A percentile compares a stretch with the other conserved stretches of the same genome.
Evolutionary conservation across 306 rosid genomes (phyloP).

Genomic region (Lotus japonicus): DNA sequence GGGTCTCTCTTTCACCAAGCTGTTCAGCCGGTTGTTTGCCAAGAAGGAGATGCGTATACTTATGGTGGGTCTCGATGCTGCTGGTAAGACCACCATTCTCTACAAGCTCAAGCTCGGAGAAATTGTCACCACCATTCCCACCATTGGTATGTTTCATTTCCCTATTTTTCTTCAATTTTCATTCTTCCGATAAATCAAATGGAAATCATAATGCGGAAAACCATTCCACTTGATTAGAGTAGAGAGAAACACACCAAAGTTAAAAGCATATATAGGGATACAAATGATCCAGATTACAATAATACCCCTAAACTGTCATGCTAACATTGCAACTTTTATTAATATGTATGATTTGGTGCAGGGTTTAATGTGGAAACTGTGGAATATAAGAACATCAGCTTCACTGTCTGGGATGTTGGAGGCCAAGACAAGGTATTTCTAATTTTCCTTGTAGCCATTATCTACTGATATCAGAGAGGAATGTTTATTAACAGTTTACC

Average conservation of each 20-base stretch:
- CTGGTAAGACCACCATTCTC: conserved; percentile 92
- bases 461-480: no score
- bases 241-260: no score
- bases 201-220: no score
- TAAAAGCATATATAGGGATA: no score
- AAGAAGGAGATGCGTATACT: conserved; percentile 95
- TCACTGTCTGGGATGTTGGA: conserved; percentile 98
- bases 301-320: no score
- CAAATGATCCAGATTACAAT: no score
- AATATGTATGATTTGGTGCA: conserved; percentile 20
- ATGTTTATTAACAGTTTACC: no score
- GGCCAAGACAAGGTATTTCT: conserved; percentile 83
- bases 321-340: background rate
- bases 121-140: conserved; percentile 92
- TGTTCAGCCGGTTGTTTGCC: conserved; percentile 82
- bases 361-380: conserved; percentile 96
- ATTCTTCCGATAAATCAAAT: no score
- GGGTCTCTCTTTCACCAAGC: conserved; percentile 92
- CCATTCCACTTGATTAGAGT: no score
- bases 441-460: background rate
- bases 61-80: conserved; percentile 96
- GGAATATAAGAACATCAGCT: conserved; percentile 94
- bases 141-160: conserved; percentile 55
- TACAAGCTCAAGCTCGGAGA: conserved; percentile 93
- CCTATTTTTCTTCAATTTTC: background rate